These are phyloP conservation scores for Umbilicus rupestris DNA, from an alignment of 164 flowering plant genomes.

Conservation along the genomic window DNA sequence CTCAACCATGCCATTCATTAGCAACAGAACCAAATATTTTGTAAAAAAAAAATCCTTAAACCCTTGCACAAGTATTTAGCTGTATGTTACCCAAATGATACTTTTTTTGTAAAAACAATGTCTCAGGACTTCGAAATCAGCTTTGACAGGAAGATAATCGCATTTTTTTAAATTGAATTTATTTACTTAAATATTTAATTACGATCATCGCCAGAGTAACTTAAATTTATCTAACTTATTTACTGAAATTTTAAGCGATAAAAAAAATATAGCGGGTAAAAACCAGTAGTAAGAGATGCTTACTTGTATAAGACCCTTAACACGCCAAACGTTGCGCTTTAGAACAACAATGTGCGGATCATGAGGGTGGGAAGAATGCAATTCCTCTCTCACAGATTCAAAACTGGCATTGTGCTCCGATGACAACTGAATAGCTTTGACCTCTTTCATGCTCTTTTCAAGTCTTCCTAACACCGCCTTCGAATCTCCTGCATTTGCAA, in stretches of 20 bases:
- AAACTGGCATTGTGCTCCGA: conserved; percentile 8
- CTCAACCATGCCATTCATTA: too few species aligned
- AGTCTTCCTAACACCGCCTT: conserved; percentile 25
- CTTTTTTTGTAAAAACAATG: too few species aligned
- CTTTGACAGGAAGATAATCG: too few species aligned
- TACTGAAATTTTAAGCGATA: too few species aligned
- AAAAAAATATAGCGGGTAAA: too few species aligned
- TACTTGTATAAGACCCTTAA: conserved; percentile 9
- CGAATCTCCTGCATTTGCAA: conserved; percentile 30
- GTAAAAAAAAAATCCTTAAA: background rate
- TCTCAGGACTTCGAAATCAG: too few species aligned
- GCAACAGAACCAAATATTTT: too few species aligned
- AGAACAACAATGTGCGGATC: conserved; percentile 9
- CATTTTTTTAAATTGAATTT: too few species aligned
- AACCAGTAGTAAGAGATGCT: background rate
- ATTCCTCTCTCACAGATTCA: conserved; percentile 9
- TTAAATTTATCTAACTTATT: too few species aligned
- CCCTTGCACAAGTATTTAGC: background rate
- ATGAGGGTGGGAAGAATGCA: conserved; percentile 5
- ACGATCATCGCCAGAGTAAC: too few species aligned
- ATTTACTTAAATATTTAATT: too few species aligned
- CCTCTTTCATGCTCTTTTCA: conserved; percentile 12
- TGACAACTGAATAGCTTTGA: conserved; percentile 10
- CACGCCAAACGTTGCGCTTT: conserved; percentile 8
- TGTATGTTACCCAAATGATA: too few species aligned